Percentiles rank a stretch among this genome's conserved stretches.
Conservation (phyloP, 352 stramenopile genomes). For the Globisporangium solare region DNA sequence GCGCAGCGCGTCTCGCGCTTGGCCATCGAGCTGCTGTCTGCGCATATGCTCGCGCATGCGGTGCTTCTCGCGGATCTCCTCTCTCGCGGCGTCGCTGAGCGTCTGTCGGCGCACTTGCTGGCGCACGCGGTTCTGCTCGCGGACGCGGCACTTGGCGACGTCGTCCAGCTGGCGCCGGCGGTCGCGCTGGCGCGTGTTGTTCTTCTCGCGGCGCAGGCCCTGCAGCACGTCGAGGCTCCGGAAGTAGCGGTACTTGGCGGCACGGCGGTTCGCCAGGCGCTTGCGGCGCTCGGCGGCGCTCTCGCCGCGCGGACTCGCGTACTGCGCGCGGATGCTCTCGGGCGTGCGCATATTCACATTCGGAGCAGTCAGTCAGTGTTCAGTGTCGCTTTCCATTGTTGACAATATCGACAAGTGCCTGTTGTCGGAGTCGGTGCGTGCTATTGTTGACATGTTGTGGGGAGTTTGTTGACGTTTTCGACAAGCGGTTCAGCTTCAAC, state of each 20-base stretch:
- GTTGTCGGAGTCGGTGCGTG: not conserved
- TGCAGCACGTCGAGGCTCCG: conserved; percentile 14
- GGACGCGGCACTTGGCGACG: conserved; percentile 23
- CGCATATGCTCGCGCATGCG: conserved; percentile 34
- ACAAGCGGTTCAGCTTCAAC: too few relatives aligned
- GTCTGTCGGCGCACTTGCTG: conserved; percentile 46
- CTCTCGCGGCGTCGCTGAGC: conserved; percentile 34
- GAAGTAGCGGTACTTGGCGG: conserved; percentile 68
- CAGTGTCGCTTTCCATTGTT: too few relatives aligned
- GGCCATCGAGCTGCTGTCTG: conserved; percentile 36
- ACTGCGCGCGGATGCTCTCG: conserved; percentile 45
- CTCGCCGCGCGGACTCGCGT: conserved; percentile 37
- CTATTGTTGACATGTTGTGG: not conserved
- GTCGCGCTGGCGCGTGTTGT: conserved; percentile 35
- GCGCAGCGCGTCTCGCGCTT: conserved; percentile 33
- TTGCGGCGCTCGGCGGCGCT: conserved; percentile 38
- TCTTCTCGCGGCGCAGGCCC: conserved; percentile 36
- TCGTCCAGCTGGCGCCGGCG: conserved; percentile 45
- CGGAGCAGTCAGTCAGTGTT: too few relatives aligned
- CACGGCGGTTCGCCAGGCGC: conserved; percentile 51
- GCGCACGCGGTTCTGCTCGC: conserved; percentile 56
- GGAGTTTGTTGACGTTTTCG: too few relatives aligned
- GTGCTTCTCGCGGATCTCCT: conserved; percentile 38
- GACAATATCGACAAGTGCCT: too few relatives aligned
- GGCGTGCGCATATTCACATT: conserved; percentile 17